Evolutionary conservation across 352 stramenopile species (phyloP).

Genomic region (Globisporangium spiculum): DNA sequence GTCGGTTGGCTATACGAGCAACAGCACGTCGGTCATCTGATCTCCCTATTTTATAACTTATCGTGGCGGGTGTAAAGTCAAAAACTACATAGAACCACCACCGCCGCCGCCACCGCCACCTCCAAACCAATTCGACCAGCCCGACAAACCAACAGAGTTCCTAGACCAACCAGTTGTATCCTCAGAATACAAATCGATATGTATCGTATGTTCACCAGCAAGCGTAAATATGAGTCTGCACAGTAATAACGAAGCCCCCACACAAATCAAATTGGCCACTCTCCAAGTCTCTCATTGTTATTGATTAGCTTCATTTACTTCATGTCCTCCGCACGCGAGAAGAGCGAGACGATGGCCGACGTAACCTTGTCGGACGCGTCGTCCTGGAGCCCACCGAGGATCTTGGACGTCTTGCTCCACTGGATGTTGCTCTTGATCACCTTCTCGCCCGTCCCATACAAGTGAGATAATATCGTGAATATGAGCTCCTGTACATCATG

Average conservation of each 20-base stretch:
- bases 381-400: constrained; percentile 51
- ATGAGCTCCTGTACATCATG: neutral
- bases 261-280: neutral
- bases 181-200: neutral
- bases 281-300: neutral
- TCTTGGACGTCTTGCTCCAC: constrained; percentile 52
- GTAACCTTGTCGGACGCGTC: constrained; percentile 47
- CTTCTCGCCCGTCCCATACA: constrained; percentile 11
- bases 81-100: neutral
- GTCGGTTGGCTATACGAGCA: neutral
- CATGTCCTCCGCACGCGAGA: constrained; percentile 22
- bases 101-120: neutral
- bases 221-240: neutral
- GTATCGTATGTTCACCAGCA: neutral
- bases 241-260: neutral
- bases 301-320: neutral
- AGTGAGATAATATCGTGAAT: neutral
- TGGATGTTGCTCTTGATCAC: constrained; percentile 45
- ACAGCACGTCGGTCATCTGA: too few relatives aligned
- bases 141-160: neutral
- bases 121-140: neutral
- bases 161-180: neutral
- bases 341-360: constrained; percentile 53
- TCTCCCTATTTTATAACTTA: constrained; percentile 4
- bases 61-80: neutral